Base-by-base conservation (phyloP, 305 asterid genomes). In the Fraxinus sp. region DNA sequence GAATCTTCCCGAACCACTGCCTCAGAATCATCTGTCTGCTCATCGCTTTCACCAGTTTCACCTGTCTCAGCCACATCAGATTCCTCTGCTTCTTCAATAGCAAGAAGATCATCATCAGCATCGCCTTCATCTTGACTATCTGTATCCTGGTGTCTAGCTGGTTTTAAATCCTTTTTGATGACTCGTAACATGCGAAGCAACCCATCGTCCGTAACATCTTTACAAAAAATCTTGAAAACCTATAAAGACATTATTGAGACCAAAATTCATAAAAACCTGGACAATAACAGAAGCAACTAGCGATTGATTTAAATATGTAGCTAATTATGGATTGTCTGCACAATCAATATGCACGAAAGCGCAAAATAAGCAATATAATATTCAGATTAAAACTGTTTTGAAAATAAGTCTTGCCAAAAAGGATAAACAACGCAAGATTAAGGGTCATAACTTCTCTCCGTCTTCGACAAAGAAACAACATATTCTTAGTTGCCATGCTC, bases 11-110 rank as follows among this genome's bases (percentile, higher is more conserved):
- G 94, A 88, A 82, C 88, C 71, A 87, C 95, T 77, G 92, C 88
- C 91, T 88, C 97, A 7, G 97, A 90, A 83, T 92, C 98, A 85
- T 96, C 98, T 9, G 90, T 90, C 82, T 92, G 95, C 86, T 86
- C 97, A 88, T 92, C 97, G 85, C 88, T 86, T 81, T 94, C 96
- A 36, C 35, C 94, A 85, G 97, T 92, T 90, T 90, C 98, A 78
- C 94, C 94, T 3, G 95, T 92, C 90, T 93, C 98, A 1, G 92
- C 92, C 85, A 91, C 97, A 86, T 96, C 97, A 71, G 98, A 90
- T 83, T 94, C 98, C 81, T 92, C 95, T 70, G 89, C 94, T 84
- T 94, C 97, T 90, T 94, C 99, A 85, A 93, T 91, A 77, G 86
- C 98, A 83, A 93, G 97, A 81, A 92, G 83, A 86, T 93, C 97